Conservation (phyloP, 2,329 filamentous ascomycete species). For the Tolypocladium ophioglossoides region DNA sequence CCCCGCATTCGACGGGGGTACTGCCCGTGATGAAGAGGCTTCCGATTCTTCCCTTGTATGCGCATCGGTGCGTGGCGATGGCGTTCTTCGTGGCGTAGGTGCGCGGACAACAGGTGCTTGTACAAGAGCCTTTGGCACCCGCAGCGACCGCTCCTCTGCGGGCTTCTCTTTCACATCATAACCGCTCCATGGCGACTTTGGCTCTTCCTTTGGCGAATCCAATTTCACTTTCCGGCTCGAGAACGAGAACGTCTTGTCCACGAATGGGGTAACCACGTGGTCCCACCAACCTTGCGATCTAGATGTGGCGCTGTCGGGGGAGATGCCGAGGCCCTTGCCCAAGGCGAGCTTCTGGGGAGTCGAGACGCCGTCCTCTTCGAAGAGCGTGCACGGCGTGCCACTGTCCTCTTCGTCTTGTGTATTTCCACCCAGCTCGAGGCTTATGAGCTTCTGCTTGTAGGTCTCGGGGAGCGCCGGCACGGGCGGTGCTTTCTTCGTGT, state of each 20-base stretch:
- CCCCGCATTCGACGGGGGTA: not conserved
- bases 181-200: conserved; percentile 27
- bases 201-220: conserved; percentile 18
- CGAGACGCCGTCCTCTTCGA: conserved; percentile 55
- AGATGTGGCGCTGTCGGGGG: conserved; percentile 40
- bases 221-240: conserved; percentile 24
- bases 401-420: conserved; percentile 37
- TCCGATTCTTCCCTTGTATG: conserved; percentile 1
- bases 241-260: conserved; percentile 33
- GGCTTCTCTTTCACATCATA: conserved; percentile 7
- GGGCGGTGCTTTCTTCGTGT: conserved; percentile 38
- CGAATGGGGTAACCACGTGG: conserved; percentile 61
- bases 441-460: conserved; percentile 28
- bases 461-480: conserved; percentile 45
- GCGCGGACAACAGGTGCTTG: conserved; percentile 24
- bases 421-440: conserved; percentile 18
- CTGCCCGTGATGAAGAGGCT: not conserved
- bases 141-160: conserved; percentile 8
- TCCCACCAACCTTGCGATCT: conserved; percentile 69
- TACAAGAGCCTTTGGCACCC: conserved; percentile 7
- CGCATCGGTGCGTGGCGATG: conserved; percentile 15
- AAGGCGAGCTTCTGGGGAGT: conserved; percentile 27
- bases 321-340: conserved; percentile 23
- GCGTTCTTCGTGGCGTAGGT: conserved; percentile 24
- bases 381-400: conserved; percentile 53